Conservation (phyloP, 2,329 filamentous ascomycete genomes). For the Neonectria ditissima region DNA sequence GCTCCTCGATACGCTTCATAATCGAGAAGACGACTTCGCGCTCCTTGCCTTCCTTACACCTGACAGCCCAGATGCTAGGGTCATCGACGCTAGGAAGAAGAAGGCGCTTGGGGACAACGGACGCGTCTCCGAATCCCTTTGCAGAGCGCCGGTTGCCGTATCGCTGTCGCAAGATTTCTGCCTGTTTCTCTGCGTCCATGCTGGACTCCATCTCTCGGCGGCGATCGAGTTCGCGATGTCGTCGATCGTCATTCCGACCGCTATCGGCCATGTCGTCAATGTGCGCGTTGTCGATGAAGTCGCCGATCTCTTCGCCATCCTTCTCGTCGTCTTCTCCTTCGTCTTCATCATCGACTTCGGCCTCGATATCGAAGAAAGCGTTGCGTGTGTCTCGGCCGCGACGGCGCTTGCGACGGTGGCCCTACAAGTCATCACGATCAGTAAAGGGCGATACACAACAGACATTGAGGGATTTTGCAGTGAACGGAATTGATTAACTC, state of each 20-base stretch:
- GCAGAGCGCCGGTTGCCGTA: conserved; percentile 83
- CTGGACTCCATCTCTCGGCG: conserved; percentile 88
- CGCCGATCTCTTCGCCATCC: conserved; percentile 83
- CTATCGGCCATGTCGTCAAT: conserved; percentile 88
- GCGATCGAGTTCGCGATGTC: conserved; percentile 94
- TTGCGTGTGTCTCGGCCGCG: conserved; percentile 73
- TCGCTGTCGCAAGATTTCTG: conserved; percentile 85
- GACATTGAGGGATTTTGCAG: too few relatives aligned
- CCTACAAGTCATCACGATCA: conserved; percentile 50
- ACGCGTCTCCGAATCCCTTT: conserved; percentile 74
- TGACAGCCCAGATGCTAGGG: conserved; percentile 93
- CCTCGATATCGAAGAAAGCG: conserved; percentile 96
- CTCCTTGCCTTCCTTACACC: conserved; percentile 96
- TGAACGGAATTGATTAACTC: conserved; percentile 16
- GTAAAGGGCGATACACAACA: not conserved
- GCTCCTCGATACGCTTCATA: conserved; percentile 89
- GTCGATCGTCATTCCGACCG: conserved; percentile 86
- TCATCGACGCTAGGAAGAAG: conserved; percentile 94
- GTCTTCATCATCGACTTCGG: conserved; percentile 96
- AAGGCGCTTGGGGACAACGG: conserved; percentile 85
- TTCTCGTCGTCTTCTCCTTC: conserved; percentile 90
- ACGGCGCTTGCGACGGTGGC: conserved; percentile 83
- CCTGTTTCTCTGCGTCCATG: conserved; percentile 93
- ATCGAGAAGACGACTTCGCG: conserved; percentile 89
- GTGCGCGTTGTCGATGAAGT: conserved; percentile 89